Conservation (phyloP, 1,284 basidiomycete genomes). For the Trametes sp. region DNA sequence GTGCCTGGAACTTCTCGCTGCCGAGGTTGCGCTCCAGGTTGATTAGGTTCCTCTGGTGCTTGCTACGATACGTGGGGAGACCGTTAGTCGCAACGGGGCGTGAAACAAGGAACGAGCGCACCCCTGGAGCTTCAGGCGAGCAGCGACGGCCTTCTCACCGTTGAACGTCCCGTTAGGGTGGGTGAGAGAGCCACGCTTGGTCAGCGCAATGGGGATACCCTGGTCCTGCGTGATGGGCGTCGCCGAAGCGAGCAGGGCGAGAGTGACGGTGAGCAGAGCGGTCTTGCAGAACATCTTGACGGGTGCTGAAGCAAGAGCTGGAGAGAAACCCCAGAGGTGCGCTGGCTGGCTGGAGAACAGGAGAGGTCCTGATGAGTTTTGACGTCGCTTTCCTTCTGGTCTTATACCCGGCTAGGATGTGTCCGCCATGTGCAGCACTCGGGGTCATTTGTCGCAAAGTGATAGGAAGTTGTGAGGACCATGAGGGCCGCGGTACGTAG, state of each 20-base stretch:
- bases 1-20: constrained; percentile 19
- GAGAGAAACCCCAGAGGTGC: constrained; percentile 1
- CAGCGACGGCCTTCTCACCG: constrained; percentile 24
- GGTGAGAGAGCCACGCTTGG: constrained; percentile 33
- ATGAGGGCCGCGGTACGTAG: background rate
- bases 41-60: constrained; percentile 33
- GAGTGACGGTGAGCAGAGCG: constrained; percentile 32
- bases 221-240: constrained; percentile 25
- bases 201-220: constrained; percentile 17
- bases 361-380: constrained; percentile 4
- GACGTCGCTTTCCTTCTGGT: background rate
- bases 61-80: constrained; percentile 17
- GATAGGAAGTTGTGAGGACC: background rate
- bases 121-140: constrained; percentile 31
- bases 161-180: constrained; percentile 38
- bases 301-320: background rate
- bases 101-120: background rate
- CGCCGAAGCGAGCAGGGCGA: constrained; percentile 34
- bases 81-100: background rate
- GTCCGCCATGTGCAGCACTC: background rate
- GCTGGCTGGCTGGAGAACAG: constrained; percentile 11
- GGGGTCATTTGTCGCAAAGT: background rate
- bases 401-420: background rate
- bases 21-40: constrained; percentile 36
- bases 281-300: constrained; percentile 37